Evolutionary conservation across 305 asterid genomes (phyloP), one percentile per base, ranked within the genome.

Genomic region (Petunia hybrid): DNA sequence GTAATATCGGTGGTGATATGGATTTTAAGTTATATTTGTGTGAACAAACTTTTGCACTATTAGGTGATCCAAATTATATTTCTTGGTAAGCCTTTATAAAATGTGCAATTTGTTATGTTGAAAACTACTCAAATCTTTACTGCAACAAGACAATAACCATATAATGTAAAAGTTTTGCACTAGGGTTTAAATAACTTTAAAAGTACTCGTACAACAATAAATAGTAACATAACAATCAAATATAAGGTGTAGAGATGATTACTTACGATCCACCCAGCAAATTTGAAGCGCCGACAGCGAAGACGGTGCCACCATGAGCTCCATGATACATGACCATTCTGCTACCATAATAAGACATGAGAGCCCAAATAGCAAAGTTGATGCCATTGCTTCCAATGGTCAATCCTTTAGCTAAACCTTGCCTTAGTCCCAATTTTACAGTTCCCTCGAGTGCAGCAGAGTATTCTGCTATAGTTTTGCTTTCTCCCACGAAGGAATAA

Each of bases 401-500:
- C 82, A 94, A 83, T 1, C 99, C 99, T 86, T 97, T 97, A 7
- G 97, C 97, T 8, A 97, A 89, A 22, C 98, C 99, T 82, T 97
- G 99, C 61, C 84, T 84, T 12, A 90, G 69, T 4, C 99, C 99
- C 77, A 94, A 83, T 48, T 87, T 88, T 4, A 94, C 93, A 0
- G 97, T 88, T 78, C 97, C 98, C 38, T 90, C 89, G 13, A 97
- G 95, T 69, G 99, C 97, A 78, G 80, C 80, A 3, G 98, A 93
- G 68, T 91, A 97, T 1, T 85, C 79, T 3, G 83, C 86, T 0
- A 88, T 76, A 0, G 93, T 90, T 85, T 85, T 92, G 66, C 84
- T 85, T 88, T 97, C 99, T 9, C 95, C 97, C 1, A 86, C 97
- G 42, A 97, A 97, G 0, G 99, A 94, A 74, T 97, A 93, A n/a